Evolutionary conservation across 225 moss, liverwort and hornwort species (phyloP).

Genomic region (Thuidium tamariscinum): DNA sequence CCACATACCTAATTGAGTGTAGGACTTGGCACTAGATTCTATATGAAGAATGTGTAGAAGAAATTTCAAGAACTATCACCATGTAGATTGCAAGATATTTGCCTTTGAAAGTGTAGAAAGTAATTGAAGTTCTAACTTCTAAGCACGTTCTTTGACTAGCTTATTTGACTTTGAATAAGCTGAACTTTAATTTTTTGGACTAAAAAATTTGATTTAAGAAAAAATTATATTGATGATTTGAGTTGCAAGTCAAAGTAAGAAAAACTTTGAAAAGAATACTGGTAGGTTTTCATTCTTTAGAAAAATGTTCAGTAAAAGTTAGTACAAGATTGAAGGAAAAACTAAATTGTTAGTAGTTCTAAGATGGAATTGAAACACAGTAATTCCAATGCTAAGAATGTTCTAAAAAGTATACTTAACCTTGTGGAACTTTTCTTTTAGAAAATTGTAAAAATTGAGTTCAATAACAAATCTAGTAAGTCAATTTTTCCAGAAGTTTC

Average conservation of each 20-base stretch:
- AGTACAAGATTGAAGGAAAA: background rate
- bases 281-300: no score
- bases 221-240: background rate
- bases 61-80: background rate
- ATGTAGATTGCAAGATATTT: background rate
- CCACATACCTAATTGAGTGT: accelerated
- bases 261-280: no score
- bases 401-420: background rate
- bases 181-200: background rate
- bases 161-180: background rate
- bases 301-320: no score
- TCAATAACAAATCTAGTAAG: accelerated
- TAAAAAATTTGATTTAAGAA: no score
- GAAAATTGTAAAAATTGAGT: background rate
- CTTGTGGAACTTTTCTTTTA: background rate
- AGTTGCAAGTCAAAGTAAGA: no score
- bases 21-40: background rate
- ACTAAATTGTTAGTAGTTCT: background rate
- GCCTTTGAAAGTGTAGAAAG: background rate
- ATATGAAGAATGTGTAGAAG: background rate
- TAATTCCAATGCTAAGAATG: background rate
- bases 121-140: no score
- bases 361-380: background rate
- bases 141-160: background rate
- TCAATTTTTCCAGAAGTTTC: background rate